Base-by-base conservation (phyloP, 2,329 filamentous ascomycete species). In the Ceratocystis cubensis region DNA sequence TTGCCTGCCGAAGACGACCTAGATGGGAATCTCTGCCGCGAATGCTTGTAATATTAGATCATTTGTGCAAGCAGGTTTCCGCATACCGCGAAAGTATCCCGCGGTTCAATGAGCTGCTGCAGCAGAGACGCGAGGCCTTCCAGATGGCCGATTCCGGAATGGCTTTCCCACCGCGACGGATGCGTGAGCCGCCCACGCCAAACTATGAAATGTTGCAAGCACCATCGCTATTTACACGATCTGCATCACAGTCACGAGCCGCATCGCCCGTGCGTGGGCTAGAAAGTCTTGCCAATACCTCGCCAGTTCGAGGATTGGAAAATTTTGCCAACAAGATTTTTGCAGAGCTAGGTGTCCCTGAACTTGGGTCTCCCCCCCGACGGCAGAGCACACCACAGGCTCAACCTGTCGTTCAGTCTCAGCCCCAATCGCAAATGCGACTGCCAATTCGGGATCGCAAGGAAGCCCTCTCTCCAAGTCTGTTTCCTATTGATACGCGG, bases 41-140 rank as follows among this genome's bases (percentile, higher is more conserved):
- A 37, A 77, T 89, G 3, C 78, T 88, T 15, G 74, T 75, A 1
- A 77, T 86, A 25, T 74, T 92, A 0, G 81, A 84, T 69, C 76
- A 74, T 5, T 79, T 92, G 0, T 80, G 84, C 10, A 80, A 84
- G 28, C 84, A 90, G 72, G 81, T 89, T 13, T 75, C 78, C 15
- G 76, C 77, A 1, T 91, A 87, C 77, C 82, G 84, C 65, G 77
- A 78, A 61, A 81, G 83, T 5, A 81, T 92, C 5, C 84, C 87
- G 0, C 83, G 88, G 46, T 92, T 91, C 72, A 86, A 90, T 64
- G 84, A 88, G 46, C 79, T 91, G 1, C 77, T 91, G 3, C 86
- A 81, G 75, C 85, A 81, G 74, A 84, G 80, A 13, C 83, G 84
- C 4, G 82, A 85, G 69, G 84, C 82, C 0, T 88, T 87, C 71